Percentiles rank a stretch among this genome's conserved stretches.
Evolutionary conservation across 2,329 filamentous ascomycete genomes (phyloP).

Genomic region (Elsinoe australis): DNA sequence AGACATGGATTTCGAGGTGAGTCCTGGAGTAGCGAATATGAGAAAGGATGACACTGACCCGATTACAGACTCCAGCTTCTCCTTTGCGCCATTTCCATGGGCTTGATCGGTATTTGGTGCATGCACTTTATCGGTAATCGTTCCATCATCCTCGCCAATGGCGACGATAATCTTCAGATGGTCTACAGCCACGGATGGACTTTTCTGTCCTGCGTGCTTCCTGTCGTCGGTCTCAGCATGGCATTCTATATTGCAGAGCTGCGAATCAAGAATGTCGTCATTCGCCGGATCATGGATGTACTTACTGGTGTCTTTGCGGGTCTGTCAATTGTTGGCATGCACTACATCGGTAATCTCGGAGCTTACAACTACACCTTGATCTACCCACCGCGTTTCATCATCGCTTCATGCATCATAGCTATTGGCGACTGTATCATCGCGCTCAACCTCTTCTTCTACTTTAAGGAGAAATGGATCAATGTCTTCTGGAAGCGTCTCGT

Average conservation of each 20-base stretch:
- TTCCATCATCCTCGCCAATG: conserved; percentile 62
- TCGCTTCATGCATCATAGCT: conserved; percentile 64
- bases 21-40: conserved; percentile 23
- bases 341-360: conserved; percentile 78
- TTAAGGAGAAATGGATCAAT: conserved; percentile 67
- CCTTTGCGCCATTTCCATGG: conserved; percentile 38
- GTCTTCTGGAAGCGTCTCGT: conserved; percentile 66
- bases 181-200: conserved; percentile 66
- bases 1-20: conserved; percentile 63
- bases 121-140: conserved; percentile 79
- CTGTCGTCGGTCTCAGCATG: conserved; percentile 63
- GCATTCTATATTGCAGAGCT: conserved; percentile 62
- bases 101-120: conserved; percentile 45
- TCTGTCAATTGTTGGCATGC: conserved; percentile 72
- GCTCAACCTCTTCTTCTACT: conserved; percentile 68
- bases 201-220: conserved; percentile 69
- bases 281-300: conserved; percentile 33
- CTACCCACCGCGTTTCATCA: conserved; percentile 53
- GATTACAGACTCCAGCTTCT: conserved; percentile 36
- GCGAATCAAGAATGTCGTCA: conserved; percentile 26
- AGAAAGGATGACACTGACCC: conserved; percentile 2
- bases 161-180: conserved; percentile 58
- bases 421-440: conserved; percentile 62
- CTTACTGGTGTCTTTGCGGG: conserved; percentile 64
- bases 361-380: conserved; percentile 66